Base-by-base conservation (phyloP, 2,329 filamentous ascomycete species). In the Penicillium sp. region DNA sequence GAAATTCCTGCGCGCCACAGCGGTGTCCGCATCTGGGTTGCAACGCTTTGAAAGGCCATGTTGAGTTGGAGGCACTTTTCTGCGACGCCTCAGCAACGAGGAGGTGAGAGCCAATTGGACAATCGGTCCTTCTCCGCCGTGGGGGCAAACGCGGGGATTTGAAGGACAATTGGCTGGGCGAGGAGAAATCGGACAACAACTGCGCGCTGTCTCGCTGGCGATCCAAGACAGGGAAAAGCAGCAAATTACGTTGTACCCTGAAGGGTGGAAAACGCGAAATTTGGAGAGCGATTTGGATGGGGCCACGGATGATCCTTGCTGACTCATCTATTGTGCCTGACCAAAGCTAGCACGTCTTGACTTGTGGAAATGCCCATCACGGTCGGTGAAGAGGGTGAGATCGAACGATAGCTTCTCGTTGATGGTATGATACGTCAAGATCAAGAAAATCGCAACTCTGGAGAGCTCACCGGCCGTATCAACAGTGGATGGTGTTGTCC, bases 21-120 rank as follows among this genome's bases (percentile, higher is more conserved):
- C 73, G 73, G 71, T 58, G 71, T 69, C 72, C 73, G 73, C 67
- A 70, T 56, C 50, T 62, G 70, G 55, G 70, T 67, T 56, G 69
- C 68, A 52, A 75, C 67, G 63, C 68, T 72, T 69, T 72, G 72
- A 71, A 69, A 71, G 68, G 70, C 67, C 73, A 75, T 75, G 53
- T 49, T 64, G 47, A 19, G 30, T 26, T 30, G 5, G n/a, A 19
- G 21, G 11, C 38, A 26, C 50, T 45, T 56, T 53, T 51, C 29
- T 56, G 35, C 19, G 52, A 31, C n/a, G 29, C 41, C 23, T 46
- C 30, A 52, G 13, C 56, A 21, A 41, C 44, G 38, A 21, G 57
- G 58, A 46, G 53, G 13, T 55, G 44, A 26, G 59, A 56, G 54
- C 66, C 64, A 65, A 65, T 64, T 45, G 64, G 52, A 51, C 59